phyloP scores from a whole-genome alignment of 176 grass and related monocot genomes.

The Musa schizocarpa region DNA sequence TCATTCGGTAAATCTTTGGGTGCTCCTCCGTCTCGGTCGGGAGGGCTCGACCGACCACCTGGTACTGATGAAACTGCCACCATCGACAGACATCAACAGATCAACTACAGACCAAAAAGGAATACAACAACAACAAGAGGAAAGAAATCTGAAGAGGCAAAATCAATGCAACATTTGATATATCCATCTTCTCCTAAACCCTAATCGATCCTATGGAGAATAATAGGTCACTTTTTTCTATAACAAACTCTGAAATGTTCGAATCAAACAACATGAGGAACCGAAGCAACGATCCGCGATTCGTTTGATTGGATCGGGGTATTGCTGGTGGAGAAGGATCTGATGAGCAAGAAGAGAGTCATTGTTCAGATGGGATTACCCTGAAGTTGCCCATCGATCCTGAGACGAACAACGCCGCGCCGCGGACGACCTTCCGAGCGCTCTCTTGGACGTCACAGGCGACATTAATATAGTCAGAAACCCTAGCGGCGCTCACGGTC shows the following conservation, averaged over 20 bases:
- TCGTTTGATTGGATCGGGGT: too few species aligned
- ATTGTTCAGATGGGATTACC: not conserved
- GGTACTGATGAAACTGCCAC: constrained; percentile 13
- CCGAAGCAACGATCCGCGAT: too few species aligned
- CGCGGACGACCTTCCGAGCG: not conserved
- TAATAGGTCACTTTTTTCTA: too few species aligned
- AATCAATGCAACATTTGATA: too few species aligned
- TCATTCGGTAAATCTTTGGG: constrained; percentile 10
- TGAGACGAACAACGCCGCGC: not conserved
- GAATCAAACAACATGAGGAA: too few species aligned
- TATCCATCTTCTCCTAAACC: too few species aligned
- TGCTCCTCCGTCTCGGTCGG: constrained; percentile 8
- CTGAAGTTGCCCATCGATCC: constrained; percentile 1
- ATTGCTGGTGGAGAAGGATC: not conserved
- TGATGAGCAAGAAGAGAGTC: not conserved
- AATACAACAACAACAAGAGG: not conserved
- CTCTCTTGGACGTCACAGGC: not conserved
- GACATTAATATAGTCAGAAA: not conserved
- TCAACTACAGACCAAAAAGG: not conserved
- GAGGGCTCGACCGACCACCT: constrained; percentile 11
- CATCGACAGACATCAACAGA: not conserved
- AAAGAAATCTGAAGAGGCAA: too few species aligned
- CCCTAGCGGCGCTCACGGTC: not conserved
- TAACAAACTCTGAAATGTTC: too few species aligned
- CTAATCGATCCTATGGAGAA: too few species aligned